A percentile compares a stretch with the other conserved stretches of the same genome.
phyloP scores from a whole-genome alignment of 2,329 filamentous ascomycete species.

The Xylaria multiplex region DNA sequence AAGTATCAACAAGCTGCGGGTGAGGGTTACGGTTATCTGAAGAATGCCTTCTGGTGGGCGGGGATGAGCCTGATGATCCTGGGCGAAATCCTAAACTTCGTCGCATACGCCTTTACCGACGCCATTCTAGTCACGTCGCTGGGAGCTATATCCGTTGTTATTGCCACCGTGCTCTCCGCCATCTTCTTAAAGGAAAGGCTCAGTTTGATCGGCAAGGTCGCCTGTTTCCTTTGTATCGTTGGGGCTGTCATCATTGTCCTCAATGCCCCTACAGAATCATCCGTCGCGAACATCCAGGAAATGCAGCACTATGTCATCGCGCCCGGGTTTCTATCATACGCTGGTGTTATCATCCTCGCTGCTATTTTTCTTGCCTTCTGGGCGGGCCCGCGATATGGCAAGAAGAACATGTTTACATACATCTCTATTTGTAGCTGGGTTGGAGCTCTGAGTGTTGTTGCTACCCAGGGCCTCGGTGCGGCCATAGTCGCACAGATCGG shows the following conservation, averaged over 20 bases:
- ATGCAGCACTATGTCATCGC: constrained; percentile 89
- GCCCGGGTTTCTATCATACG: constrained; percentile 86
- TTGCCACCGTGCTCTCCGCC: constrained; percentile 88
- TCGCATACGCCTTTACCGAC: constrained; percentile 96
- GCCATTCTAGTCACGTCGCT: constrained; percentile 94
- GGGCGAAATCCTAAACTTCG: constrained; percentile 96
- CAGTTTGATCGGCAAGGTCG: constrained; percentile 94
- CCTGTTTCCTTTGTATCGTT: constrained; percentile 93
- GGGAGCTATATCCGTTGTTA: constrained; percentile 89
- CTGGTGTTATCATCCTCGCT: constrained; percentile 82
- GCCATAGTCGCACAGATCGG: constrained; percentile 88
- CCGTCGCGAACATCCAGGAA: constrained; percentile 87
- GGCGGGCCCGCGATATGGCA: constrained; percentile 87
- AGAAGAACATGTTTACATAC: constrained; percentile 98
- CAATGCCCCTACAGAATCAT: constrained; percentile 88
- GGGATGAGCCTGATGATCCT: constrained; percentile 98
- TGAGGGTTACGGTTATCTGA: constrained; percentile 96
- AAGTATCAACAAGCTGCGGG: constrained; percentile 97
- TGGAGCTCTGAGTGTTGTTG: constrained; percentile 92
- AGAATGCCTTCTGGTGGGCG: constrained; percentile 93
- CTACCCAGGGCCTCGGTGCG: constrained; percentile 90
- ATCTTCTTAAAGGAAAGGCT: constrained; percentile 96
- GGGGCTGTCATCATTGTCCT: constrained; percentile 93
- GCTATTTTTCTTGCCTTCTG: constrained; percentile 79
- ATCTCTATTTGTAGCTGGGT: constrained; percentile 95